These are phyloP conservation scores for Actinomortierella wolfii DNA, from an alignment of 371 early-diverging fungal species.

Conservation along the genomic window DNA sequence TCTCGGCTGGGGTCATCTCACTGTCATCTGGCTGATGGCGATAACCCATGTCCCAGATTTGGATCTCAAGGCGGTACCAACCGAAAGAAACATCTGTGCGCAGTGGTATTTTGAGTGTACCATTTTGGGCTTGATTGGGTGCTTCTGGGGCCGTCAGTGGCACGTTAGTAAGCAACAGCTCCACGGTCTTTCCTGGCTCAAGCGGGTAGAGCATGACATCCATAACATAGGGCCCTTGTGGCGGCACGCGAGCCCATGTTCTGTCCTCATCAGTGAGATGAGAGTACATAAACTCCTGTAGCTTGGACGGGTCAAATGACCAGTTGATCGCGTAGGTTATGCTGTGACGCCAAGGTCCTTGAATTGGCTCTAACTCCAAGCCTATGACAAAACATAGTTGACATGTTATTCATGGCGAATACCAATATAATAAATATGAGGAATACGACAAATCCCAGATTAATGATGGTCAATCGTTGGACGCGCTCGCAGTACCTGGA, in stretches of 20 bases:
- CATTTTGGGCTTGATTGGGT: too few relatives aligned
- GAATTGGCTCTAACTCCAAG: conserved; percentile 5
- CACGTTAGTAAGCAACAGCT: conserved; percentile 20
- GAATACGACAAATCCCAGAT: too few relatives aligned
- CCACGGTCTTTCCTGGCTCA: conserved; percentile 17
- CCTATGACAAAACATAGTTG: conserved; percentile 11
- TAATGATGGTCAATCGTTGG: neutral
- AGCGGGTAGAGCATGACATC: conserved; percentile 25
- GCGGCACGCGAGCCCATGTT: neutral
- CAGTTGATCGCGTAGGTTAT: conserved; percentile 22
- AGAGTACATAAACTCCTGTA: conserved; percentile 2
- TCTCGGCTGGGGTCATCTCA: too few relatives aligned
- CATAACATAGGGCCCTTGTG: conserved; percentile 8
- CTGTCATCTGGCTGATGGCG: too few relatives aligned
- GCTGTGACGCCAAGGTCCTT: conserved; percentile 26
- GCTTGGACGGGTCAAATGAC: conserved; percentile 3
- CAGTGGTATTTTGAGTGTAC: conserved; percentile 5
- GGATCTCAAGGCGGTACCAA: conserved; percentile 31
- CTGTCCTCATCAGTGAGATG: neutral
- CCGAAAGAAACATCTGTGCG: conserved; percentile 18
- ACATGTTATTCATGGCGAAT: conserved; percentile 3
- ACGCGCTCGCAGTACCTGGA: neutral
- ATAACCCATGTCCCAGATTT: conserved; percentile 19
- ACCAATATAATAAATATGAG: too few relatives aligned
- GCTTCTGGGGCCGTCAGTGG: conserved; percentile 8